Base-by-base conservation (phyloP, 2,329 filamentous ascomycete genomes). In the Cladosporium phlei region DNA sequence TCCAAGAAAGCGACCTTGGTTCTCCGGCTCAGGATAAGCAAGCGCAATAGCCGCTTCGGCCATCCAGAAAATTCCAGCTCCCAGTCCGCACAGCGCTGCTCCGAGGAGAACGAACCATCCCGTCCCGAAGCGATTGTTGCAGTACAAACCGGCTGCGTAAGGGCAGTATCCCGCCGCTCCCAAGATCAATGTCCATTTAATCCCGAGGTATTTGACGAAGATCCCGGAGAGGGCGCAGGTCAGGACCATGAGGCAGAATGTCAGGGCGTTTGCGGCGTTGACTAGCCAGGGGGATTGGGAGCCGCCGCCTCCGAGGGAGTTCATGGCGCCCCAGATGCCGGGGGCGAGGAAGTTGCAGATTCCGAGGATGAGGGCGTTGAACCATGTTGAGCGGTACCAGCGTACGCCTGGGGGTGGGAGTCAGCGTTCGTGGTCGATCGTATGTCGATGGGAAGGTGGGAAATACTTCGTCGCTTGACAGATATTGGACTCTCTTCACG, bases 41-140 rank as follows among this genome's bases (percentile, higher is more conserved):
- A 88, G 77, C 0, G 83, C 83, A 47, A 88, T 85, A 0, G 85
- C 83, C 1, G 82, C 82, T 64, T 88, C 85, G 0, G 83, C 79
- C 72, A 82, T 82, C 85, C 85, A 88, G 64, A 88, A 88, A 0
- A 88, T 71, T 0, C 85, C 85, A 0, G 85, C 84, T 0, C 79
- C 82, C 24, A 86, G 72, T 14, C 84, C 84, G 52, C 84, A 88
- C 0, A 84, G 68, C 0, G 82, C 82, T 0, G 82, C 82, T 0
- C 83, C 85, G 7, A 88, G 64, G 1, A 87, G 71, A 0, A 82
- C 75, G 8, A 87, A 73, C 85, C 85, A 88, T 53, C 82, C 76
- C 0, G 68, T 79, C 1, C 81, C 82, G 56, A 76, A 88, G 0
- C 83, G 74, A 59, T 86, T 88, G 64, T 88, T 86, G 3, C 76